Base-by-base conservation (phyloP, 371 early-diverging fungal genomes). In the Dinochytrium kinnereticum region DNA sequence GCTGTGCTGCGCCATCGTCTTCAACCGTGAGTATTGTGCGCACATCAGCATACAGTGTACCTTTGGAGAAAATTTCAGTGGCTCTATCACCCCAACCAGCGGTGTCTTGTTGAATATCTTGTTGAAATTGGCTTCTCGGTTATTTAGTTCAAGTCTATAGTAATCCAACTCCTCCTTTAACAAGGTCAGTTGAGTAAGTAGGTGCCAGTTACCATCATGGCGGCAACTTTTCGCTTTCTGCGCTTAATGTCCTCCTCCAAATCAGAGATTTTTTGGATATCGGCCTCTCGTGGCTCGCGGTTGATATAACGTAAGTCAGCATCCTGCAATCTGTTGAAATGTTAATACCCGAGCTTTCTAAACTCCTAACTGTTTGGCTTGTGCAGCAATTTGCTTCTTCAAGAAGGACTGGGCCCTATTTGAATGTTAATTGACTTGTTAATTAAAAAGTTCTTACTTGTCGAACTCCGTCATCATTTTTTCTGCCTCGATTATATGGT, bases 91-190 rank as follows among this genome's bases (percentile, higher is more conserved):
- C 19, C 83, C 83, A 24, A 84, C 84, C 15, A 84, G 51, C 0
- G 84, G 84, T n/a, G 73, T 70, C 57, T 81, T 81, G 67, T 80
- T 84, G 61, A 87, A 87, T 21, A 86, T 82, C 70, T 81, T 83
- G 76, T 87, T 86, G 70, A 85, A 85, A 75, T 78, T 84, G 2
- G 78, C 78, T 64, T 87, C 88, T 17, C 86, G 75, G 70, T 86
- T 87, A 55, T 82, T 78, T 15, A 87, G 57, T 64, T 87, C 88
- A 21, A 85, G 69, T 59, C 76, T 81, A 69, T 65, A 81, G 68
- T 78, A 80, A 30, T 80, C 81, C 5, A 86, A 66, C 65, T 87
- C 87, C 30, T 81, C 82, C 83, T 82, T 61, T 37, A 28, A 61
- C 7, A 15, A 10, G 33, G 39, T 1, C 26, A 36, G 33, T 50